A percentile compares a stretch with the other conserved stretches of the same genome.
These are phyloP conservation scores for Vitis riparia DNA, from an alignment of 164 flowering plant species.

Conservation along the genomic window DNA sequence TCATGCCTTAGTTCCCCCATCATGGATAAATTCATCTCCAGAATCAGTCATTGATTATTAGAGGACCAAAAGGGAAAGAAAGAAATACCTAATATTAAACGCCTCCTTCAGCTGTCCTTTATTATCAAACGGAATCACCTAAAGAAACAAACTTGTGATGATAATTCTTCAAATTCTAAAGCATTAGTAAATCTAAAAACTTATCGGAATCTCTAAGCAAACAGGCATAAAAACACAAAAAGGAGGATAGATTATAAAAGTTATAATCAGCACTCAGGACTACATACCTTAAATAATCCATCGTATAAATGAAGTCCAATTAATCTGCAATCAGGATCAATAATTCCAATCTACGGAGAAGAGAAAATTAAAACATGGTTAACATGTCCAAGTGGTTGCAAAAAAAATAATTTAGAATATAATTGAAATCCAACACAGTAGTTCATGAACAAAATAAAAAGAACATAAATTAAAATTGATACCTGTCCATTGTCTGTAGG, in stretches of 20 bases:
- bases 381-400: neutral
- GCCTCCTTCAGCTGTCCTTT: constrained; percentile 98
- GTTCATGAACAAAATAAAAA: constrained; percentile 1
- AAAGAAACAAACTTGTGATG: constrained; percentile 11
- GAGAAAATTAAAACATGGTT: neutral
- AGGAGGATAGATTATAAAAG: neutral
- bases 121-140: constrained; percentile 98
- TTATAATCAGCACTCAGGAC: neutral
- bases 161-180: constrained; percentile 1
- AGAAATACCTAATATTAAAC: constrained; percentile 82
- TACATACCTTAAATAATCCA: constrained; percentile 91
- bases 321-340: constrained; percentile 96
- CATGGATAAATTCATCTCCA: neutral
- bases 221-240: neutral
- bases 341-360: constrained; percentile 81
- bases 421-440: neutral
- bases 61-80: neutral
- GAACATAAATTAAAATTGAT: neutral
- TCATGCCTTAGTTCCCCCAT: neutral
- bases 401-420: neutral
- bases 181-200: neutral
- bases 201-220: neutral
- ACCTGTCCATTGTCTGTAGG: constrained; percentile 99
- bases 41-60: neutral
- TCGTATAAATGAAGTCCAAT: constrained; percentile 98